These are phyloP conservation scores for Gaillardinia entomophila DNA, from an alignment of 805 yeast species.

Conservation along the genomic window DNA sequence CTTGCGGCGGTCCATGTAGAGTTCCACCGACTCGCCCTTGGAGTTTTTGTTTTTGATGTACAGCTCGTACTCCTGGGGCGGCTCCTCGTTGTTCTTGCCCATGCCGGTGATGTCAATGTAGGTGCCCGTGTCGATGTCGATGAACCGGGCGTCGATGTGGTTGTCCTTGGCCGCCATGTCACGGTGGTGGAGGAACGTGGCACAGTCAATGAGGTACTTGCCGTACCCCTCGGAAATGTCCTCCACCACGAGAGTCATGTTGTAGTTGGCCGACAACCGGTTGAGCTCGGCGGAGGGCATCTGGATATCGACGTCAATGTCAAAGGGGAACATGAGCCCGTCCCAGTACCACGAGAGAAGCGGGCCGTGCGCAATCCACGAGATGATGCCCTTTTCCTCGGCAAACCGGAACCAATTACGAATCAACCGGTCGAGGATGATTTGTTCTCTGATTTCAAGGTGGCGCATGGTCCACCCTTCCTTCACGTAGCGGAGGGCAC, in stretches of 20 bases:
- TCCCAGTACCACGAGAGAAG: constrained; percentile 12
- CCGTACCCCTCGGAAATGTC: constrained; percentile 14
- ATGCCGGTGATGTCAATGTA: constrained; percentile 10
- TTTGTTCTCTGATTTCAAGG: constrained; percentile 5
- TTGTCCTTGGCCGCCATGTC: constrained; percentile 17
- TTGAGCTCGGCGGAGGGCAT: constrained; percentile 9
- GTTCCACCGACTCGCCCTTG: constrained; percentile 12
- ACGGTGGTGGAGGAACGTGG: constrained; percentile 26
- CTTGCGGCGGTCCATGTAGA: constrained; percentile 28
- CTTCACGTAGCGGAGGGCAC: constrained; percentile 4
- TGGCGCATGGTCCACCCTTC: constrained; percentile 4
- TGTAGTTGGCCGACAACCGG: constrained; percentile 4
- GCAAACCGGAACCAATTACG: constrained; percentile 9
- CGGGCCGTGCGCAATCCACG: constrained; percentile 12
- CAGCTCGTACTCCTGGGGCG: constrained; percentile 14
- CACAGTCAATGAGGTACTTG: constrained; percentile 23
- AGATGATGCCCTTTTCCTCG: constrained; percentile 3
- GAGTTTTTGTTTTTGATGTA: constrained; percentile 12
- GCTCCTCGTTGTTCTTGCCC: constrained; percentile 7
- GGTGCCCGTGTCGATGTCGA: constrained; percentile 10
- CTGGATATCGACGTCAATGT: constrained; percentile 10
- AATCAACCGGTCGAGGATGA: constrained; percentile 6
- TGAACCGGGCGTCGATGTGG: constrained; percentile 11
- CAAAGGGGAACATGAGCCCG: constrained; percentile 10
- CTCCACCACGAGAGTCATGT: constrained; percentile 10